Evolutionary conservation across 2,329 filamentous ascomycete genomes (phyloP), one percentile per base, ranked within the genome.

Genomic region (Aspergillus ruber): DNA sequence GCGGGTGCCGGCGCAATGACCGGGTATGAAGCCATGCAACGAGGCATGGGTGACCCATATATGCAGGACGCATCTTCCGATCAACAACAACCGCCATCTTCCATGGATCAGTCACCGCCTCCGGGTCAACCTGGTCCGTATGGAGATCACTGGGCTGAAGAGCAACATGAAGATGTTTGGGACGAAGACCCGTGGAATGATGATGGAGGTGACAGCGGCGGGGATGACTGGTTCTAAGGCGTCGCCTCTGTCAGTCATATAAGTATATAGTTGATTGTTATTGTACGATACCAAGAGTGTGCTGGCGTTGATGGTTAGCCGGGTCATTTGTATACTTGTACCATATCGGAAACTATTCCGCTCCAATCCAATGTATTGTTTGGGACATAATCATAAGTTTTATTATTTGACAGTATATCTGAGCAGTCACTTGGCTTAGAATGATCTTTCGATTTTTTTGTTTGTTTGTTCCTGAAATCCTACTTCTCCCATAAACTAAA

Each of bases 21-120:
- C 29, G 81, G 80, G 3, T 82, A 82, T 55, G 82, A 83, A 61
- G 79, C 80, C 4, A 80, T 83, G 78, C 77, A 79, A 50, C 63
- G 78, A 50, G 74, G 76, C 2, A 64, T 70, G 54, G 67, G 66
- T 23, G 55, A 61, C 21, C 51, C 51, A 17, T 50, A 52, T 21
- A 45, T 53, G 15, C 49, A 58, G 13, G 35, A 50, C 17, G 41
- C 50, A 10, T 43, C 56, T 12, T 47, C 56, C 17, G 56, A 55
- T 20, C 56, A 59, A 17, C 43, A 55, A 38, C 35, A 43, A 6
- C 43, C 51, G 10, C 48, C 55, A 20, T 18, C 36, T 6, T 39
- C 36, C 5, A 29, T 38, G 4, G 57, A 58, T 15, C 54, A 55
- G 36, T 51, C 54, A 23, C 40, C 50, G 25, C 47, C 51, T 18